Evolutionary conservation across 2,329 filamentous ascomycete species (phyloP).

Genomic region (Ceratocystis harringtonii): DNA sequence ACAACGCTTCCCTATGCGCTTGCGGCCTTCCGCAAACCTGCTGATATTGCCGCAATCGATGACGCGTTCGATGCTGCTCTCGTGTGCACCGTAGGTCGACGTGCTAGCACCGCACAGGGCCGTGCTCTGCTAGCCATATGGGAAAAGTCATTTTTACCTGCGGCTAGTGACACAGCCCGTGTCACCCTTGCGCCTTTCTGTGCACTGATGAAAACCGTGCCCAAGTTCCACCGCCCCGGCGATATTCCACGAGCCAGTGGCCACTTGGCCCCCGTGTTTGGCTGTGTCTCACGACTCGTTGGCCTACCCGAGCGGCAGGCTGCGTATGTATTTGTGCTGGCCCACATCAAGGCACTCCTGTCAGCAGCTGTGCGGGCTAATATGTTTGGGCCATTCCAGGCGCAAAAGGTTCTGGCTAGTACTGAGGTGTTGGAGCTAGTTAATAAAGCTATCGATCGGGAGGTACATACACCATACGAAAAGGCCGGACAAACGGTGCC

Average conservation of each 20-base stretch:
- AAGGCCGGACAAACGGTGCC: conserved; percentile 62
- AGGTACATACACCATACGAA: conserved; percentile 44
- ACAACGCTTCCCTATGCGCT: conserved; percentile 63
- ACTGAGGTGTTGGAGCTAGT: conserved; percentile 43
- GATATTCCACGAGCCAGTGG: conserved; percentile 42
- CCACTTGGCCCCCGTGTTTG: conserved; percentile 58
- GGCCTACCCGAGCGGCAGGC: conserved; percentile 46
- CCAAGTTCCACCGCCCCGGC: conserved; percentile 43
- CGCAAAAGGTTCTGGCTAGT: conserved; percentile 56
- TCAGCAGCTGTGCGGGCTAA: conserved; percentile 64
- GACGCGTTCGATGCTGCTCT: conserved; percentile 63
- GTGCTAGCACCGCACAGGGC: conserved; percentile 62
- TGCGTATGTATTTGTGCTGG: conserved; percentile 60
- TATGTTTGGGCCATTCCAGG: conserved; percentile 67
- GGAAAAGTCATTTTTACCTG: conserved; percentile 50
- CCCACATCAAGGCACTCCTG: conserved; percentile 60
- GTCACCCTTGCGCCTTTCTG: conserved; percentile 38
- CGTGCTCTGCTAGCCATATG: conserved; percentile 60
- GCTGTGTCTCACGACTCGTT: conserved; percentile 47
- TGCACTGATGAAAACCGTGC: conserved; percentile 54
- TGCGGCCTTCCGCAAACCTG: conserved; percentile 45
- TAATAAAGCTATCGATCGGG: conserved; percentile 39
- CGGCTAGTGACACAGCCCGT: conserved; percentile 8
- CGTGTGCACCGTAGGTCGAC: conserved; percentile 62
- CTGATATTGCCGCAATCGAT: conserved; percentile 43